Base-by-base conservation (phyloP, 2,329 filamentous ascomycete genomes). In the Claviceps lovelessii region DNA sequence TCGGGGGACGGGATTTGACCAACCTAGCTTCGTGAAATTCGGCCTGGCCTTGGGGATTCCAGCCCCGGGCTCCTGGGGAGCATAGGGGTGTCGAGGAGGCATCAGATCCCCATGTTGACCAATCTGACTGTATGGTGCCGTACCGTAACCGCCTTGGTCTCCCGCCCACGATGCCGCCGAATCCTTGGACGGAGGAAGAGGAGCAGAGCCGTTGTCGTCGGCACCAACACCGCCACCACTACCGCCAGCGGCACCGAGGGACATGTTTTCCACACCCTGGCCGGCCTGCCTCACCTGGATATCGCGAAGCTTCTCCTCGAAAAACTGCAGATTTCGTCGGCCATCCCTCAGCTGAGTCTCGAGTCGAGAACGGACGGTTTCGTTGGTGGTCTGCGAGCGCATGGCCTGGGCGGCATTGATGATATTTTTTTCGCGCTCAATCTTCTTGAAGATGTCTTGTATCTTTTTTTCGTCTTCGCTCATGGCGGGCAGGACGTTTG, bases 1-100 rank as follows among this genome's bases (percentile, higher is more conserved):
- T 29, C 46, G n/a, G n/a, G 46, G n/a, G 9, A 33, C 15, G 29
- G 29, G 33, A 53, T 49, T 29, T 45, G 42, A 68, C 83, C 61
- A 76, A 95, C 91, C 91, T 63, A 98, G 83, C 73, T 96, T 97
- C 69, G 90, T 95, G 71, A 90, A 98, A 71, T 96, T 96, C 48
- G 88, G 87, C 52, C 89, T 78, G 53, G 83, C 73, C 70, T 89
- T 91, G 54, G 88, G 85, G 42, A 84, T 75, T 53, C 78, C 74
- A 53, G 81, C 76, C 58, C 78, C 79, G 8, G 88, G 86, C 45
- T 82, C 84, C 19, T 65, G 64, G 56, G 87, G 82, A 45, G 85
- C 81, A 68, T 84, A 95, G 6, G 90, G 89, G 60, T 88, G 85
- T 59, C 85, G 79, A 44, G 88, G 83, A 56, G 89, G 88, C 85